phyloP scores from a whole-genome alignment of 2,329 filamentous ascomycete genomes.

The Claviceps paspali region DNA sequence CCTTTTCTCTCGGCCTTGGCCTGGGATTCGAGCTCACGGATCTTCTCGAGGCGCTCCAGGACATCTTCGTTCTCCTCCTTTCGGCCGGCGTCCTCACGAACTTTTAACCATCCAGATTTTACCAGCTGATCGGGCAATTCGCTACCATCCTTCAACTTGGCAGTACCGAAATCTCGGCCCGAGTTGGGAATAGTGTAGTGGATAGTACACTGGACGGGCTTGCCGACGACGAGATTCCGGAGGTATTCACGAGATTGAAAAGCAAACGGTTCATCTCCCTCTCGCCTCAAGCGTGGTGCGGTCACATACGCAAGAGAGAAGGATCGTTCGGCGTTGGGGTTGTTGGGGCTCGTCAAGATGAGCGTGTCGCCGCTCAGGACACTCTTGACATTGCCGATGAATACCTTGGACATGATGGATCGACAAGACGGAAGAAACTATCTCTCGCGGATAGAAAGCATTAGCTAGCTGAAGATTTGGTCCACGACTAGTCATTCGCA shows the following conservation, averaged over 20 bases:
- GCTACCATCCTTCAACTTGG: slow-evolving; percentile 60
- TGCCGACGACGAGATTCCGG: slow-evolving; percentile 70
- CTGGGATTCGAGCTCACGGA: slow-evolving; percentile 61
- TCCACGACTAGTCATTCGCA: no score
- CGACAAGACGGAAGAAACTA: slow-evolving; percentile 9
- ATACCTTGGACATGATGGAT: slow-evolving; percentile 34
- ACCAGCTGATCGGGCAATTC: slow-evolving; percentile 70
- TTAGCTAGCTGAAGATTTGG: not conserved
- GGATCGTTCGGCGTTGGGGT: slow-evolving; percentile 67
- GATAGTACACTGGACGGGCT: slow-evolving; percentile 69
- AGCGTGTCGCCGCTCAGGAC: slow-evolving; percentile 89
- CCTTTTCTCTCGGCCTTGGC: slow-evolving; percentile 71
- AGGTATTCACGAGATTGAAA: slow-evolving; percentile 93
- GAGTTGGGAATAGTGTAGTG: slow-evolving; percentile 77
- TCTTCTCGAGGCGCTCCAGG: slow-evolving; percentile 54
- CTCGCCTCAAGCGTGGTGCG: slow-evolving; percentile 71
- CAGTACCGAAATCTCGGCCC: slow-evolving; percentile 76
- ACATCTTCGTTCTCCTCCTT: slow-evolving; percentile 77
- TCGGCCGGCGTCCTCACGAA: slow-evolving; percentile 84
- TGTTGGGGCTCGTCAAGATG: slow-evolving; percentile 65
- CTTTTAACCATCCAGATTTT: slow-evolving; percentile 80
- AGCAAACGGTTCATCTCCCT: slow-evolving; percentile 82
- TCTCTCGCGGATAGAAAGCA: not conserved
- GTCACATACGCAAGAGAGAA: slow-evolving; percentile 87
- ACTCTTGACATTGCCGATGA: slow-evolving; percentile 72